Conservation (phyloP, 345 rosid species). For the Lumnitzera racemosa region DNA sequence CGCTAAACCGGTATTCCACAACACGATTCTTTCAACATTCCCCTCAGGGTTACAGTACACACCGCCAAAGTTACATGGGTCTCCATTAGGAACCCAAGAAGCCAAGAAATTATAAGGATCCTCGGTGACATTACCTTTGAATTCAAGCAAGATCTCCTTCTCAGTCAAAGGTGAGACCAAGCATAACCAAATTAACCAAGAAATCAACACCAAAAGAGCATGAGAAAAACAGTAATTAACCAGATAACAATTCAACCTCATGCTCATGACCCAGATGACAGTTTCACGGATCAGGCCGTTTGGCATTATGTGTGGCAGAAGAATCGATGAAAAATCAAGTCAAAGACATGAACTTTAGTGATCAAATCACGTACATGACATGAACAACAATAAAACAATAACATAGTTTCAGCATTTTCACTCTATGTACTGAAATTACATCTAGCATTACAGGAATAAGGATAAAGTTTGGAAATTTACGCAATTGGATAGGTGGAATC, state of each 20-base stretch:
- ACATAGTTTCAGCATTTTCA: no score
- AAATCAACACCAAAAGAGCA: conserved; percentile 44
- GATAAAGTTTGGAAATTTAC: no score
- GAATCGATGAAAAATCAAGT: not conserved
- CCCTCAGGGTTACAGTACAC: conserved; percentile 68
- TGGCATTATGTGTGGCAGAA: conserved; percentile 44
- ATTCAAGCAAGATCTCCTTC: conserved; percentile 73
- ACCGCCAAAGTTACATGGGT: conserved; percentile 66
- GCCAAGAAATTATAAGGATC: conserved; percentile 65
- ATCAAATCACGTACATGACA: not conserved
- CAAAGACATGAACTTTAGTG: conserved; percentile 1
- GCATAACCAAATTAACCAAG: conserved; percentile 24
- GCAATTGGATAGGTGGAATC: no score
- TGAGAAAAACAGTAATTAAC: conserved; percentile 22
- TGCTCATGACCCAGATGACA: conserved; percentile 33
- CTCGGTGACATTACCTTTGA: conserved; percentile 56
- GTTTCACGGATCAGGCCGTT: conserved; percentile 44
- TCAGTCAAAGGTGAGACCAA: conserved; percentile 35
- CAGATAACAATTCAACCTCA: conserved; percentile 33
- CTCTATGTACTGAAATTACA: no score
- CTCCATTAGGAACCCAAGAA: conserved; percentile 54
- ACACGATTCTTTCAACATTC: conserved; percentile 70
- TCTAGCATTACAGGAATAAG: no score
- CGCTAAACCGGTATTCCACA: conserved; percentile 78
- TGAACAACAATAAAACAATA: not conserved